A percentile compares a stretch with the other conserved stretches of the same genome.
These are phyloP conservation scores for Epichloe sylvatica DNA, from an alignment of 2,329 filamentous ascomycete species.

Conservation along the genomic window DNA sequence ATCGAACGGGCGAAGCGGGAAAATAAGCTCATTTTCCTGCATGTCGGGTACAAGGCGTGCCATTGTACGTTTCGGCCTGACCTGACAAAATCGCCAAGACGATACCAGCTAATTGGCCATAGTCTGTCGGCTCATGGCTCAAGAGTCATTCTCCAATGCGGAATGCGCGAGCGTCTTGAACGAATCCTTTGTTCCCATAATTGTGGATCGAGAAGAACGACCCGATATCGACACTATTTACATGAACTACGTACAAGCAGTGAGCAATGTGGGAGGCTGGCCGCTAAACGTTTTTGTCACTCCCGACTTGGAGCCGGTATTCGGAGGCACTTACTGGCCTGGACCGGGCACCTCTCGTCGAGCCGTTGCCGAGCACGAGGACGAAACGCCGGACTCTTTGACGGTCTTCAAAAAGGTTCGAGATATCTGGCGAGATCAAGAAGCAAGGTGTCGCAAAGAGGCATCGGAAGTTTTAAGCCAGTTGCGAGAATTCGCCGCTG, in stretches of 20 bases:
- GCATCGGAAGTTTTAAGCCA: constrained; percentile 71
- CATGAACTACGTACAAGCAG: constrained; percentile 96
- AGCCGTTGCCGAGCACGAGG: constrained; percentile 25
- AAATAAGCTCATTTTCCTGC: constrained; percentile 83
- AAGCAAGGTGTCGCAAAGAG: constrained; percentile 67
- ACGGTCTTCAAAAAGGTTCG: constrained; percentile 68
- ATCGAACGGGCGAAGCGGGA: constrained; percentile 63
- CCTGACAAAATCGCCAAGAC: neutral
- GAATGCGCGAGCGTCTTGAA: constrained; percentile 75
- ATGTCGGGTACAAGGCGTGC: constrained; percentile 89
- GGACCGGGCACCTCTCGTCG: constrained; percentile 49
- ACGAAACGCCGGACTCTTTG: constrained; percentile 63
- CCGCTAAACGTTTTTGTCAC: constrained; percentile 95
- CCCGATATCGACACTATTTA: constrained; percentile 92
- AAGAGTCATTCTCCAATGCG: constrained; percentile 76
- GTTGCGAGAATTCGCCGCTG: constrained; percentile 74
- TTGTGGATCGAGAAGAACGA: constrained; percentile 85
- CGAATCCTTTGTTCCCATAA: constrained; percentile 74
- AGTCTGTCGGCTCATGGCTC: constrained; percentile 84
- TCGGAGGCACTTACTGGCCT: constrained; percentile 93
- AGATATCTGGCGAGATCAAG: constrained; percentile 67
- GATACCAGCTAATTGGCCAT: constrained; percentile 9
- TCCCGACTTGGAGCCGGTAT: constrained; percentile 81
- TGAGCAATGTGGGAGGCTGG: constrained; percentile 83
- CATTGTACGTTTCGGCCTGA: constrained; percentile 52